A percentile compares a stretch with the other conserved stretches of the same genome.
Evolutionary conservation across 2,329 filamentous ascomycete species (phyloP).

Genomic region (Lachnellula suecica): DNA sequence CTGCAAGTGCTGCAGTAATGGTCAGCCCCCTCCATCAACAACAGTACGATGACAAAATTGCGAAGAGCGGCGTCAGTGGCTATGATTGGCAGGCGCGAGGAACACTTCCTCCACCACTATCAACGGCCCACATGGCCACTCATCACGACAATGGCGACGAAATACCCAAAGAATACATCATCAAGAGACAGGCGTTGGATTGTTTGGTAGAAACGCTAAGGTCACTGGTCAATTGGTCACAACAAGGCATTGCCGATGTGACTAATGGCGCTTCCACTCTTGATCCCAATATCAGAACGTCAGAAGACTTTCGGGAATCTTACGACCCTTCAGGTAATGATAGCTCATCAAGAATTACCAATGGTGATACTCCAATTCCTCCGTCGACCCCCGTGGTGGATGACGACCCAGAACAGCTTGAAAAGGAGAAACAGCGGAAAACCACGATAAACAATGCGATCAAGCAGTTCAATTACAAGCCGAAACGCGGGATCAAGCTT

Average conservation of each 20-base stretch:
- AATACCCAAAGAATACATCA: constrained; percentile 83
- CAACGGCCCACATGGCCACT: constrained; percentile 44
- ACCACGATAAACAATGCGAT: constrained; percentile 88
- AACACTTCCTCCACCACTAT: constrained; percentile 84
- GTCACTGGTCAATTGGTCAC: constrained; percentile 91
- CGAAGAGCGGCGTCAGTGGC: constrained; percentile 48
- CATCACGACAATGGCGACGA: constrained; percentile 60
- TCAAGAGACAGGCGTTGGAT: constrained; percentile 88
- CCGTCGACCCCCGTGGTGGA: constrained; percentile 71
- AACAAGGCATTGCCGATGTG: constrained; percentile 61
- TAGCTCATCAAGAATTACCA: constrained; percentile 59
- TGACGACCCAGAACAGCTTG: constrained; percentile 91
- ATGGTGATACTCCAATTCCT: constrained; percentile 49
- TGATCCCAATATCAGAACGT: constrained; percentile 52
- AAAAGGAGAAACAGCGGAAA: constrained; percentile 91
- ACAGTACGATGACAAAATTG: constrained; percentile 77
- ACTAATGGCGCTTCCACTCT: constrained; percentile 43
- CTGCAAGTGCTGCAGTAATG: constrained; percentile 75
- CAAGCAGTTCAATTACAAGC: constrained; percentile 95
- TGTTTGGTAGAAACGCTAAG: constrained; percentile 84
- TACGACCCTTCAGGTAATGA: constrained; percentile 70
- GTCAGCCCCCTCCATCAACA: constrained; percentile 79
- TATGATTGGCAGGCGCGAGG: constrained; percentile 83
- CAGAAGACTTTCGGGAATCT: constrained; percentile 65
- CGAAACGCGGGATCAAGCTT: constrained; percentile 87